A percentile compares a stretch with the other conserved stretches of the same genome.
phyloP scores from a whole-genome alignment of 805 yeast genomes.

The Ogataea kodamae region DNA sequence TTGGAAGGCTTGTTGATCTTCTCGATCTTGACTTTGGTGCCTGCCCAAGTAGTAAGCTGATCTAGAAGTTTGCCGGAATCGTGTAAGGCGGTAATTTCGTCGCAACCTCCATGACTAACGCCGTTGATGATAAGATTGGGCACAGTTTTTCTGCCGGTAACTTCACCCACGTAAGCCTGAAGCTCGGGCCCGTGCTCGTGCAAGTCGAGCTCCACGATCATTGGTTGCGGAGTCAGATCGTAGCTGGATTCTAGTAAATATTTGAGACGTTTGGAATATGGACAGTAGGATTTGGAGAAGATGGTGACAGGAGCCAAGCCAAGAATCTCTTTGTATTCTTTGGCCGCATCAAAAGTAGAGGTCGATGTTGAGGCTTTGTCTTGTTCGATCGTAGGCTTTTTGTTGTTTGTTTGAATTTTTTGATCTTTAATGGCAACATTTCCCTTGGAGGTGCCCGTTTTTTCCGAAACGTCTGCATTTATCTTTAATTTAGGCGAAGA shows the following conservation, averaged over 20 bases:
- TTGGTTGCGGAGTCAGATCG: constrained; percentile 66
- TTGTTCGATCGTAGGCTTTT: constrained; percentile 1
- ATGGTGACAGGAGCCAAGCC: constrained; percentile 61
- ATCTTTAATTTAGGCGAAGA: constrained; percentile 9
- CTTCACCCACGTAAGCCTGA: constrained; percentile 64
- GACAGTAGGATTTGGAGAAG: constrained; percentile 65
- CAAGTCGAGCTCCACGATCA: constrained; percentile 76
- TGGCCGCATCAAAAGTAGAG: constrained; percentile 43
- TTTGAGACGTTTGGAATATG: constrained; percentile 72
- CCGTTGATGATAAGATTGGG: constrained; percentile 83
- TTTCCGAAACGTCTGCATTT: constrained; percentile 7
- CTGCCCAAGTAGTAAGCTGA: constrained; percentile 61
- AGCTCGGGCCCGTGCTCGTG: constrained; percentile 73
- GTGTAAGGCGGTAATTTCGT: constrained; percentile 69
- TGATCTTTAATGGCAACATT: constrained; percentile 13
- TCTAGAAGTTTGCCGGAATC: constrained; percentile 50
- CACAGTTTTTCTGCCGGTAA: constrained; percentile 81
- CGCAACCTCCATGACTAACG: constrained; percentile 81
- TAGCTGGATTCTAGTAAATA: constrained; percentile 59
- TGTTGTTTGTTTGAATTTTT: constrained; percentile 1
- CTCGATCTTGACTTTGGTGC: constrained; percentile 44
- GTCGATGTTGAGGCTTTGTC: background rate
- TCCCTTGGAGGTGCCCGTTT: constrained; percentile 8
- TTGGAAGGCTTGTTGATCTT: constrained; percentile 59
- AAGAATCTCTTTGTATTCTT: constrained; percentile 55